Evolutionary conservation across 2,329 filamentous ascomycete genomes (phyloP).

Genomic region (Apiospora malaysiana): DNA sequence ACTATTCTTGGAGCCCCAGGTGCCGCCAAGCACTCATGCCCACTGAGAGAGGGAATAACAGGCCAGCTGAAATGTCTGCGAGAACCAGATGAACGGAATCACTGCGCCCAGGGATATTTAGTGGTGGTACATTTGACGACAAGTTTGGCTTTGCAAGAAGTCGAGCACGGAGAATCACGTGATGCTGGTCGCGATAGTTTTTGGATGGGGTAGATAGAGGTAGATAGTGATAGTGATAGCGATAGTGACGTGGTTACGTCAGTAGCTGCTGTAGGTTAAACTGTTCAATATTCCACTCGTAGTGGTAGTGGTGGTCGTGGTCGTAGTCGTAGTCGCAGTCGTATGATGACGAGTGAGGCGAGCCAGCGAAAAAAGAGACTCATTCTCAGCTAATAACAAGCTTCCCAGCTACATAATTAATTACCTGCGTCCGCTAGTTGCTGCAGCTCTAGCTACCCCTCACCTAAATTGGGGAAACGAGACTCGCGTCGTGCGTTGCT

Average conservation of each 20-base stretch:
- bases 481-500: background rate
- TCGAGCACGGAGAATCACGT: background rate
- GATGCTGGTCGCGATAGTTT: constrained; percentile 2
- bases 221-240: background rate
- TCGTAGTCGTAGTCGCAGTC: too few species aligned
- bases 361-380: background rate
- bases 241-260: background rate
- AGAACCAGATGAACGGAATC: too few species aligned
- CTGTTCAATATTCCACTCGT: background rate
- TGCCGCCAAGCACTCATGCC: too few species aligned
- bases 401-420: background rate
- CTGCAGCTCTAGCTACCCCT: constrained; percentile 16
- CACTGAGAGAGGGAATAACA: too few species aligned
- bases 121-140: background rate
- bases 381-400: background rate
- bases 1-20: background rate
- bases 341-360: background rate
- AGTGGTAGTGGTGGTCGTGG: too few species aligned
- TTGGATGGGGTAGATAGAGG: background rate
- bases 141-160: background rate
- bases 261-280: background rate
- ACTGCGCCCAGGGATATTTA: background rate
- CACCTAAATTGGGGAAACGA: constrained; percentile 11
- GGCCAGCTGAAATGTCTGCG: background rate
- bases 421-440: too few species aligned